Conservation (phyloP, 2,329 filamentous ascomycete species). For the Alternaria infectoria region DNA sequence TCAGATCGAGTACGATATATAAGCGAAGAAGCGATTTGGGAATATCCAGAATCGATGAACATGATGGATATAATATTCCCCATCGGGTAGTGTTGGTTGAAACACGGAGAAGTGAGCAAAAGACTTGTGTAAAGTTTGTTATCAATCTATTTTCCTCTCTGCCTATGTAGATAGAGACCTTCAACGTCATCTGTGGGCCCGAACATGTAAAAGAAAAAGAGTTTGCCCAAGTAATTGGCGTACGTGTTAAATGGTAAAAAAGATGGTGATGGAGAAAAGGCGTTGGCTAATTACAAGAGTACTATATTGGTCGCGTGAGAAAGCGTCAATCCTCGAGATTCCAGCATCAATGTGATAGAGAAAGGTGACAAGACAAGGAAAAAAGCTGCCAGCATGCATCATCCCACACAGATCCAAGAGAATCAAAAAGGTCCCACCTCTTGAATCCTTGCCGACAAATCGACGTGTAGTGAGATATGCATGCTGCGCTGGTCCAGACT, state of each 20-base stretch:
- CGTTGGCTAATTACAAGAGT: slow-evolving; percentile 11
- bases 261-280: neutral
- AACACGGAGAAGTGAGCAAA: neutral
- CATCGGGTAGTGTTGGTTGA: neutral
- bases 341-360: neutral
- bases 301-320: slow-evolving; percentile 6
- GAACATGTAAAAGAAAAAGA: neutral
- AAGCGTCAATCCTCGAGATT: slow-evolving; percentile 3
- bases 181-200: neutral
- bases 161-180: neutral
- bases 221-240: neutral
- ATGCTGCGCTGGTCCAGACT: slow-evolving; percentile 3
- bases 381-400: slow-evolving; percentile 1
- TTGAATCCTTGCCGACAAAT: neutral
- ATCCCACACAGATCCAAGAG: neutral
- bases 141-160: neutral
- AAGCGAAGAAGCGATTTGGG: neutral
- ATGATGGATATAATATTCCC: neutral
- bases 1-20: neutral
- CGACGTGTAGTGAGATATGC: neutral
- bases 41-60: neutral
- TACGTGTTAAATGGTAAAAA: neutral
- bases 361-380: neutral
- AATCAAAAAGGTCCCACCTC: neutral
- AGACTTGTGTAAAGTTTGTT: neutral